Evolutionary conservation across 805 yeast species (phyloP), one percentile per base, ranked within the genome.

Genomic region (Wickerhamiella cacticola): DNA sequence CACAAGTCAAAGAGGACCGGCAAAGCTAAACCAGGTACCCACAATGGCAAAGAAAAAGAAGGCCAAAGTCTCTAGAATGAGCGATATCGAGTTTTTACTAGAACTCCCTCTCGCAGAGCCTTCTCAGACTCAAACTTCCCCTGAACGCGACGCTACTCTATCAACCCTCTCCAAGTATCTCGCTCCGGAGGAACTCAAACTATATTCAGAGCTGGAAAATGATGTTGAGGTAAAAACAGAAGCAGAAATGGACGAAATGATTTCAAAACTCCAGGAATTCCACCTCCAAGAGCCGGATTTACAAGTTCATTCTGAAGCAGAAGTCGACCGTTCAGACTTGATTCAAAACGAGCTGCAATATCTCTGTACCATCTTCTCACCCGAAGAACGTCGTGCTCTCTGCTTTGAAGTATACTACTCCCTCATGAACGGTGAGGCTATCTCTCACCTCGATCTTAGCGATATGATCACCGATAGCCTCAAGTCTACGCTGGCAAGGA

Each of bases 361-460:
- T 47, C 45, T 56, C 16, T 22, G 36, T 23, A 53, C 60, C 9
- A 48, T 54, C 19, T 48, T 56, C 33, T 45, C 46, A 25, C 58
- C 59, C 4, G 47, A 51, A 16, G 60, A 56, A 48, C 48, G 50
- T 48, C 50, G 53, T 2, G 33, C 41, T 31, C 49, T 56, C 7
- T 48, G 53, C 15, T 18, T 51, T 23, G 55, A 53, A 36, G 45
- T 56, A 26, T 46, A 51, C 19, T 46, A 49, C 33, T 56, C 51
- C 26, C 23, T 48, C 15, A 45, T 45, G 12, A 50, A 48, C 18
- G 34, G 33, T 21, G 47, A 45, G 23, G 48, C 52, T 2, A 49
- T 55, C 19, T 55, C 56, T 8, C 57, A 56, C 50, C 49, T 54
- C 7, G 60, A 54, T 41, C 47, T 56, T 43, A 52, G 56, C 51